These are phyloP conservation scores for Thymus mandschuricus DNA, from an alignment of 257 asterid species.

Conservation along the genomic window DNA sequence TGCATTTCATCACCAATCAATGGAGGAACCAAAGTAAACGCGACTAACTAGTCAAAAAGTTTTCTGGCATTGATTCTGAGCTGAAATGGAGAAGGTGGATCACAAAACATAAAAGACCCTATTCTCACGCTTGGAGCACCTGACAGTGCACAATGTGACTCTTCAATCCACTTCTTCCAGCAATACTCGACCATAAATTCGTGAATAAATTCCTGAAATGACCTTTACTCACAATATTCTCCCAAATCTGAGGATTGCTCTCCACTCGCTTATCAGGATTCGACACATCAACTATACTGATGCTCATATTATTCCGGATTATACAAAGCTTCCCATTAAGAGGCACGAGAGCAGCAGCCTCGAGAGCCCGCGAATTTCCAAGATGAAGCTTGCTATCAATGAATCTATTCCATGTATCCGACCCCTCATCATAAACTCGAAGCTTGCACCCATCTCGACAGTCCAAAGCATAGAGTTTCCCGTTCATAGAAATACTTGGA, in stretches of 20 bases:
- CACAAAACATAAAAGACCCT: too few species aligned
- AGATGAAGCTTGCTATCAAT: slow-evolving; percentile 63
- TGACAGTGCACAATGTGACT: slow-evolving; percentile 69
- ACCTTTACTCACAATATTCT: slow-evolving; percentile 50
- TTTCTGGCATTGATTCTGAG: too few species aligned
- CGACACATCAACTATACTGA: slow-evolving; percentile 59
- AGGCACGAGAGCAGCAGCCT: slow-evolving; percentile 67
- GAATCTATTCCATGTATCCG: slow-evolving; percentile 58
- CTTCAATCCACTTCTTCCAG: slow-evolving; percentile 69
- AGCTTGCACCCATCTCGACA: slow-evolving; percentile 67
- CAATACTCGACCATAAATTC: slow-evolving; percentile 64
- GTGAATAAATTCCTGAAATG: slow-evolving; percentile 56
- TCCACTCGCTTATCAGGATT: slow-evolving; percentile 46
- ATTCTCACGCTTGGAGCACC: slow-evolving; percentile 41
- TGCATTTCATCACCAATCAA: too few species aligned
- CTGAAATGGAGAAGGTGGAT: too few species aligned
- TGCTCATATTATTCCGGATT: slow-evolving; percentile 63
- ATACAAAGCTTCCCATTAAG: slow-evolving; percentile 64
- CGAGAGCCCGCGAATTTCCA: slow-evolving; percentile 58
- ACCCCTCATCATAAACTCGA: slow-evolving; percentile 49
- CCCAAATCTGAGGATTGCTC: slow-evolving; percentile 57
- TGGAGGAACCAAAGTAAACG: too few species aligned
- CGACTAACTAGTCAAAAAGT: too few species aligned
- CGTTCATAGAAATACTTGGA: slow-evolving; percentile 64
- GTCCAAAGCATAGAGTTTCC: slow-evolving; percentile 62